Evolutionary conservation across 208 protist genomes (phyloP).

Genomic region (Naegleria fowleri): DNA sequence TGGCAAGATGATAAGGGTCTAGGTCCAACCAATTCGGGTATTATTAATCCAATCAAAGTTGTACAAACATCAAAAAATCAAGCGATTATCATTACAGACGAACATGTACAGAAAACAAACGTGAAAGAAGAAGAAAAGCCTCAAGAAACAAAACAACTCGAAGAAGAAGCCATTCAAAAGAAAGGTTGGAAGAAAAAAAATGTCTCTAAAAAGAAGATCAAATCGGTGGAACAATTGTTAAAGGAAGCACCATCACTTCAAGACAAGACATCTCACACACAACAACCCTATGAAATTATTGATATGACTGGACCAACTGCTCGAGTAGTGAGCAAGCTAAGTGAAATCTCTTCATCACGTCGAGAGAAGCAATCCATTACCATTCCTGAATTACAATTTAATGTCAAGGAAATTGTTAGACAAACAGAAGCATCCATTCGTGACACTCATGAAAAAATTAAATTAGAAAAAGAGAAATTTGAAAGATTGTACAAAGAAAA

Average conservation of each 20-base stretch:
- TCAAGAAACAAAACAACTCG: neutral
- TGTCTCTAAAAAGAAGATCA: neutral
- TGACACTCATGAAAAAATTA: neutral
- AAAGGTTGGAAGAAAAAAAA: neutral
- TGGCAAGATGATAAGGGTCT: neutral
- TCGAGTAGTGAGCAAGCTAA: neutral
- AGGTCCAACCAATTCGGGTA: neutral
- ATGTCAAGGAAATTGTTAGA: neutral
- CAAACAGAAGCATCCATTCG: neutral
- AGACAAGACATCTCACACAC: neutral
- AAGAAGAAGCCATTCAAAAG: neutral
- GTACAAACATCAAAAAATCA: neutral
- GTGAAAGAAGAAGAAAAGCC: neutral
- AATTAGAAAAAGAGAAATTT: neutral
- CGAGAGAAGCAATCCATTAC: neutral
- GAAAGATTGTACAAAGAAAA: neutral
- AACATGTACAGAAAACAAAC: slow-evolving; percentile 1
- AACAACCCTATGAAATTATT: neutral
- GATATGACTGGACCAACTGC: slow-evolving; percentile 18
- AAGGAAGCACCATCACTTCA: neutral
- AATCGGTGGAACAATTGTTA: neutral
- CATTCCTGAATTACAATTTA: slow-evolving; percentile 19
- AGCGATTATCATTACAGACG: slow-evolving; percentile 8
- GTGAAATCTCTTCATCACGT: neutral
- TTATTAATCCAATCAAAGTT: slow-evolving; percentile 21